Conservation (phyloP, 1,139 yeast genomes). For the Casaregolazyma suthepensis region DNA sequence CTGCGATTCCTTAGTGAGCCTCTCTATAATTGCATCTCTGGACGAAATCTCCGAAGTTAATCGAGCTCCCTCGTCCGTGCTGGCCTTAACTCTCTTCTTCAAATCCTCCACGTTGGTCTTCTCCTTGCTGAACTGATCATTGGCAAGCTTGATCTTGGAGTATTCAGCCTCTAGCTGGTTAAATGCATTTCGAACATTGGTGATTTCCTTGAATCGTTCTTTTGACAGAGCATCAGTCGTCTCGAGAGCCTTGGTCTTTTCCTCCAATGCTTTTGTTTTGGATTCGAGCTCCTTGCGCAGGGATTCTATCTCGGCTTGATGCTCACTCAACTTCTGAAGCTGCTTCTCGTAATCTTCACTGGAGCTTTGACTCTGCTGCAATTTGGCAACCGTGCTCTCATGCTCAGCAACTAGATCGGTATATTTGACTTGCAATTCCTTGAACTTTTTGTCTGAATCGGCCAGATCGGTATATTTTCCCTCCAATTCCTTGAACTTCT, state of each 20-base stretch:
- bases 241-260: background rate
- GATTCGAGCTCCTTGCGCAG: constrained; percentile 63
- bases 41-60: constrained; percentile 15
- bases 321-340: constrained; percentile 1
- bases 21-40: constrained; percentile 19
- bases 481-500: constrained; percentile 15
- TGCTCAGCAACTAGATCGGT: constrained; percentile 15
- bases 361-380: constrained; percentile 16
- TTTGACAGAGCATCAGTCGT: constrained; percentile 6
- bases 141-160: constrained; percentile 8
- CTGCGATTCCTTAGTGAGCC: constrained; percentile 16
- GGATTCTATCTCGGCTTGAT: constrained; percentile 54
- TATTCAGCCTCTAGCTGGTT: constrained; percentile 14
- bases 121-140: constrained; percentile 8
- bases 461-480: constrained; percentile 15
- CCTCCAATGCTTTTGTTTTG: constrained; percentile 42
- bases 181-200: constrained; percentile 14
- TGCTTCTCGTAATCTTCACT: background rate
- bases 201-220: constrained; percentile 21
- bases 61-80: constrained; percentile 17
- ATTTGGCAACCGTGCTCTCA: constrained; percentile 32
- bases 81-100: background rate
- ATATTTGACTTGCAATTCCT: constrained; percentile 17
- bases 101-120: constrained; percentile 10
- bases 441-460: constrained; percentile 15